phyloP scores from a whole-genome alignment of 352 stramenopile species.

The Peronospora belbahrii region DNA sequence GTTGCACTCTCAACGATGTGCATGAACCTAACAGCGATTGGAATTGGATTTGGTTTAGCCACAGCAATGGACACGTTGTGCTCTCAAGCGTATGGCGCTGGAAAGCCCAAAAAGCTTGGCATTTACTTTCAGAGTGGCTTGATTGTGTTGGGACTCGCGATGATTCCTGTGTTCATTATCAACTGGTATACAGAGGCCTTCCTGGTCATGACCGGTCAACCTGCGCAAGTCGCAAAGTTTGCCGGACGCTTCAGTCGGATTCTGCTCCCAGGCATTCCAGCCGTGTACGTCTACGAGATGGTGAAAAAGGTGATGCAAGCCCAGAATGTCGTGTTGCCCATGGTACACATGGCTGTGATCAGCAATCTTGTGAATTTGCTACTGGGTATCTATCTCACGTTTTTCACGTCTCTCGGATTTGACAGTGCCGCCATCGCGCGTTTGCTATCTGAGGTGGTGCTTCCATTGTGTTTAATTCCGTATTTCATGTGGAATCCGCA shows the following conservation, averaged over 20 bases:
- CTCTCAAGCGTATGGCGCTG: constrained; percentile 74
- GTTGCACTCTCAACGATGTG: constrained; percentile 68
- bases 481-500: constrained; percentile 55
- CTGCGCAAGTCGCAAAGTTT: constrained; percentile 43
- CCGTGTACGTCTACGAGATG: not conserved
- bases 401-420: constrained; percentile 68
- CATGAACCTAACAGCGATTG: constrained; percentile 75
- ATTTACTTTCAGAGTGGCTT: constrained; percentile 80
- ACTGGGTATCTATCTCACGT: constrained; percentile 49
- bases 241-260: constrained; percentile 60
- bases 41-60: constrained; percentile 68
- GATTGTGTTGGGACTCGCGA: constrained; percentile 46
- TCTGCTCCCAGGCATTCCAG: constrained; percentile 1
- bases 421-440: constrained; percentile 73
- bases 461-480: constrained; percentile 44
- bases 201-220: constrained; percentile 60
- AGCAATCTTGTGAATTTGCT: constrained; percentile 28
- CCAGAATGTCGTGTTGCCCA: constrained; percentile 20
- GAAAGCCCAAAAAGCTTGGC: constrained; percentile 59
- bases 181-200: constrained; percentile 71
- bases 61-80: constrained; percentile 87
- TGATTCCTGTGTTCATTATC: constrained; percentile 58
- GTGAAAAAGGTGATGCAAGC: constrained; percentile 76
- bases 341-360: constrained; percentile 76
- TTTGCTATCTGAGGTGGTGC: constrained; percentile 42